Evolutionary conservation across 2,329 filamentous ascomycete genomes (phyloP), one percentile per base, ranked within the genome.

Genomic region (Camillea tinctor): DNA sequence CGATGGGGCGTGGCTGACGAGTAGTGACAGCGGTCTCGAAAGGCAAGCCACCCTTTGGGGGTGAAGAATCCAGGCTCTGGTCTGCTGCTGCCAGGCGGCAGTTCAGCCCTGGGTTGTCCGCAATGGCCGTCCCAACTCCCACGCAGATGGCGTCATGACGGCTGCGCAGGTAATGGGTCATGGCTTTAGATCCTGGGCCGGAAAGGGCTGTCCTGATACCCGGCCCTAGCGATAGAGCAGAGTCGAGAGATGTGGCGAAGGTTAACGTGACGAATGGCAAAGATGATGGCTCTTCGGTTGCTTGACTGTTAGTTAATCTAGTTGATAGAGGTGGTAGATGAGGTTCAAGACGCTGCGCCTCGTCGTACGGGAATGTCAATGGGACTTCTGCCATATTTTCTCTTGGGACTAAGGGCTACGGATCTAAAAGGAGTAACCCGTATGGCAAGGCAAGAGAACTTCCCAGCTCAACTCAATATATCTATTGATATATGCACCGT

Each of bases 111-210:
- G 94, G 94, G 71, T 97, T 85, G 73, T 98, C 94, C 20, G 91
- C 89, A 23, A 92, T 79, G 7, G 92, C 91, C 1, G 94, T 98
- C 2, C 90, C 90, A 4, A 89, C 91, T 21, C 94, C 94, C 30
- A 98, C 81, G 22, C 96, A 81, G 66, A 97, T 96, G 48, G 91
- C 92, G 64, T 91, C 87, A 76, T 98, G 93, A 17, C 83, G 84
- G 13, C 88, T 88, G 69, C 94, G 91, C 24, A 98, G 84, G 73
- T 90, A 92, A 75, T 98, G 94, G 0, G 94, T 97, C 92, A 98
- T 96, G 56, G 91, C 85, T 75, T 97, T 97, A 44, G 92, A 92
- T 64, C 88, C 82, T 0, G 89, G 85, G 3, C 93, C 93, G 1
- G 94, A 98, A 15, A 98, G 84, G 0, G 84, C 81, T 1, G 94